These are phyloP conservation scores for Dendrocalamus latiflorus DNA, from an alignment of 202 grass and related monocot species.

Conservation along the genomic window DNA sequence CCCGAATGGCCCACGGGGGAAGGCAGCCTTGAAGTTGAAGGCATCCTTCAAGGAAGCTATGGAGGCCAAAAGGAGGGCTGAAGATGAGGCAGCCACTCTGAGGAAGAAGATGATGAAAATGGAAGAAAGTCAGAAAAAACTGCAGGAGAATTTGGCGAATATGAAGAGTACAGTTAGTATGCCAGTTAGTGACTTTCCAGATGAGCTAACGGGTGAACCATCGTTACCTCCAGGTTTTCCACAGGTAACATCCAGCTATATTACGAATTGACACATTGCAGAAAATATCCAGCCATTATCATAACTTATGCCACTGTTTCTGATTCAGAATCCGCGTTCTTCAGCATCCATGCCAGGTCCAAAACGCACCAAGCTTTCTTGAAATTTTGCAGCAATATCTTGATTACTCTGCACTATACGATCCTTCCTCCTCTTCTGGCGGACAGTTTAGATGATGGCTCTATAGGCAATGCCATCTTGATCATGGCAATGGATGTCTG, in stretches of 20 bases:
- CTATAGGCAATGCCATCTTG: not conserved
- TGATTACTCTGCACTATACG: not conserved
- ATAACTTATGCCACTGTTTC: not conserved
- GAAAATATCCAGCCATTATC: not conserved
- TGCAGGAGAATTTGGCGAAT: conserved; percentile 31
- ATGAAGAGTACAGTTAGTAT: conserved; percentile 18
- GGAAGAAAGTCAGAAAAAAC: conserved; percentile 40
- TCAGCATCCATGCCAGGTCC: not conserved
- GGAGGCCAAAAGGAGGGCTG: conserved; percentile 46
- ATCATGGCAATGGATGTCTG: not conserved
- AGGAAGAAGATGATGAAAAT: conserved; percentile 51
- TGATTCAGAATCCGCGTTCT: conserved; percentile 7
- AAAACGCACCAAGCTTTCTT: not conserved
- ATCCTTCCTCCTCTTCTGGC: not conserved
- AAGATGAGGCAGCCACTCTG: conserved; percentile 33
- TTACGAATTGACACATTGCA: not conserved
- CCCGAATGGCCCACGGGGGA: not conserved
- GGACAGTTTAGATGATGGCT: not conserved
- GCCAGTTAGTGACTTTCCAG: not conserved
- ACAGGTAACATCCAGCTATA: conserved; percentile 10
- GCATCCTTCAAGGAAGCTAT: conserved; percentile 34
- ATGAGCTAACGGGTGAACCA: not conserved
- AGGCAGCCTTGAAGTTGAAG: conserved; percentile 15
- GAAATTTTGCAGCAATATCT: not conserved
- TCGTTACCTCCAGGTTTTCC: conserved; percentile 8